Percentiles rank a stretch among this genome's conserved stretches.
Evolutionary conservation across 495 filamentous ascomycete genomes (phyloP).

Genomic region (Acidomyces sp.): DNA sequence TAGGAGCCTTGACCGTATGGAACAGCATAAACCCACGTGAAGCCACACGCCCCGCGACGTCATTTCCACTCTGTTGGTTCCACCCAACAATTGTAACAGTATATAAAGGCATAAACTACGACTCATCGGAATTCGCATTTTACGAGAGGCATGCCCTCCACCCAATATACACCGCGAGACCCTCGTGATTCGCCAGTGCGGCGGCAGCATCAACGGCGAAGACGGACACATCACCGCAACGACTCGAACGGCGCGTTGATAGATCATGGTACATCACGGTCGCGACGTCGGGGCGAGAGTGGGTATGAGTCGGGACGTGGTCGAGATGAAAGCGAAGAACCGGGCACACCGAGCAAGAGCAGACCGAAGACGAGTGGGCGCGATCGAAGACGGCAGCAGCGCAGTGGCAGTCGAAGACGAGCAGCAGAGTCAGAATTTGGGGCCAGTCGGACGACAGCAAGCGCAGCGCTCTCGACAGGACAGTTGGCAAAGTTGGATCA

Average conservation of each 20-base stretch:
- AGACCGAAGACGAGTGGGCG: constrained; percentile 13
- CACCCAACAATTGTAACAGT: too few species aligned
- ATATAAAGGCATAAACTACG: too few species aligned
- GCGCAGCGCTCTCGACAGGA: constrained; percentile 23
- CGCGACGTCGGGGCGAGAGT: too few species aligned
- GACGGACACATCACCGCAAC: constrained; percentile 25
- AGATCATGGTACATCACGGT: too few species aligned
- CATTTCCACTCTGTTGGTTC: too few species aligned
- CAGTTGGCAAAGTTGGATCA: constrained; percentile 29
- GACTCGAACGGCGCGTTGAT: constrained; percentile 27
- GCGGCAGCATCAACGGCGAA: constrained; percentile 17
- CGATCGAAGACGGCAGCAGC: constrained; percentile 3
- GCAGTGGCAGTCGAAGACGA: constrained; percentile 1
- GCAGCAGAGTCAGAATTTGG: constrained; percentile 7
- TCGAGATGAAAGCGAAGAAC: constrained; percentile 5
- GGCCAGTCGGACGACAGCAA: constrained; percentile 14
- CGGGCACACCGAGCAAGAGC: constrained; percentile 16
- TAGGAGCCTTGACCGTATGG: too few species aligned
- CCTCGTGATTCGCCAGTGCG: too few species aligned
- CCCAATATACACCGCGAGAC: too few species aligned
- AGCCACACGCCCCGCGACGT: too few species aligned
- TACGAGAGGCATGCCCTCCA: too few species aligned
- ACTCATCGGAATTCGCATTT: too few species aligned
- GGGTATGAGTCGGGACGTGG: constrained; percentile 15
- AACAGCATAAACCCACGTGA: too few species aligned